phyloP scores from a whole-genome alignment of 2,329 filamentous ascomycete species.

The Ascosphaera aggregata region DNA sequence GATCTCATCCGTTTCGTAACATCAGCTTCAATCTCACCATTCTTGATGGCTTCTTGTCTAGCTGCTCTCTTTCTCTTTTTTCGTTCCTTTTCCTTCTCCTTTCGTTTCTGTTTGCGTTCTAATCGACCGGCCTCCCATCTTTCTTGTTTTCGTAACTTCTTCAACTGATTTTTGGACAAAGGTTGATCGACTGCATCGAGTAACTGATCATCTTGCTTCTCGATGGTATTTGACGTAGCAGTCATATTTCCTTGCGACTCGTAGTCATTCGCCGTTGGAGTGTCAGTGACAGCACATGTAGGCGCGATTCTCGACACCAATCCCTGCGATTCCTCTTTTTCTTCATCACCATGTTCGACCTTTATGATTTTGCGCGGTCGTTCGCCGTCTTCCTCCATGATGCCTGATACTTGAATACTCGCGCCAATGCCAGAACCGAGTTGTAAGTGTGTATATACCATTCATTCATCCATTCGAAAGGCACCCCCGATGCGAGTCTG shows the following conservation, averaged over 20 bases:
- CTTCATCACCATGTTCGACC: constrained; percentile 16
- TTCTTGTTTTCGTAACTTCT: constrained; percentile 49
- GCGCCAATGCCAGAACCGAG: no score
- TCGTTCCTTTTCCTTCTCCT: constrained; percentile 30
- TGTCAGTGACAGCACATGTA: background rate
- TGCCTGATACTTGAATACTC: constrained; percentile 5
- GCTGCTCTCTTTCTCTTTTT: constrained; percentile 25
- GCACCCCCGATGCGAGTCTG: no score
- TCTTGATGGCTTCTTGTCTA: constrained; percentile 13
- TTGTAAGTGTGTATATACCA: no score
- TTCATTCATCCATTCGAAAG: no score
- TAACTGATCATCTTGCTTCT: background rate
- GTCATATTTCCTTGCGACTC: background rate
- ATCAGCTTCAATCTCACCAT: constrained; percentile 8
- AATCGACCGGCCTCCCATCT: constrained; percentile 53
- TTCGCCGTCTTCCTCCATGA: constrained; percentile 30
- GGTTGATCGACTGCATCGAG: constrained; percentile 6
- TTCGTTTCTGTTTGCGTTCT: constrained; percentile 32
- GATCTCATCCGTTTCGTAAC: constrained; percentile 8
- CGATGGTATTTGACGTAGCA: background rate
- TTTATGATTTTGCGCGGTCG: constrained; percentile 32
- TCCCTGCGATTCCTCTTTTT: constrained; percentile 5
- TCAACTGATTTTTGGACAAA: constrained; percentile 69
- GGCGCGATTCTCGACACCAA: constrained; percentile 1
- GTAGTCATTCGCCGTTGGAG: constrained; percentile 4